Evolutionary conservation across 2,329 filamentous ascomycete genomes (phyloP).

Genomic region (Penicillium griseofulvum): DNA sequence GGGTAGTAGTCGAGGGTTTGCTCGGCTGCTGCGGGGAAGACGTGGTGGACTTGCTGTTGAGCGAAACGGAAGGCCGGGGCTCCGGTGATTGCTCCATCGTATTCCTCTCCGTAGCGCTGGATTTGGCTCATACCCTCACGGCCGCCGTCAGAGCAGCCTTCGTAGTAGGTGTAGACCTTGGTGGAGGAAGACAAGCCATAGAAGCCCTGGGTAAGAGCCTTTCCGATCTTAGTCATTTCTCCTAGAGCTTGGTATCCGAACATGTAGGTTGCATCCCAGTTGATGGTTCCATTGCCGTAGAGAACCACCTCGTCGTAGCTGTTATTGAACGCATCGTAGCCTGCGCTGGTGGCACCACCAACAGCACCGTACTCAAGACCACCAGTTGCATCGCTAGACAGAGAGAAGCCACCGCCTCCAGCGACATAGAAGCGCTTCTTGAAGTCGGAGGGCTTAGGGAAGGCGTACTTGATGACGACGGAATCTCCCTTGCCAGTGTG

Average conservation of each 20-base stretch:
- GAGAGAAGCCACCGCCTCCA: constrained; percentile 47
- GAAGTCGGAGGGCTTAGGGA: constrained; percentile 37
- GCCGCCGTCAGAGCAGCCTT: constrained; percentile 56
- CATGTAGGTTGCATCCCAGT: constrained; percentile 36
- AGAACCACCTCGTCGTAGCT: constrained; percentile 42
- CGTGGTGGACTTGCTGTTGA: constrained; percentile 46
- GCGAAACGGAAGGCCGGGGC: constrained; percentile 49
- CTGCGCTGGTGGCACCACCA: constrained; percentile 44
- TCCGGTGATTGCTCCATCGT: constrained; percentile 48
- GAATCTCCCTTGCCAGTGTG: constrained; percentile 43
- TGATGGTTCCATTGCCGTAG: constrained; percentile 48
- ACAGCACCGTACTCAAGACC: constrained; percentile 46
- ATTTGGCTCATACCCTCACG: constrained; percentile 54
- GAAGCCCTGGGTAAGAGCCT: constrained; percentile 44
- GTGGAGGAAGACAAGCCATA: constrained; percentile 32
- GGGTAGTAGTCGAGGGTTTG: constrained; percentile 44
- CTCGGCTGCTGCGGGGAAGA: constrained; percentile 41
- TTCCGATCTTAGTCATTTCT: constrained; percentile 52
- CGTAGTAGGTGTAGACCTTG: constrained; percentile 49
- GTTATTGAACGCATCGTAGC: constrained; percentile 44
- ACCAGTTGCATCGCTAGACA: constrained; percentile 39
- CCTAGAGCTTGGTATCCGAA: constrained; percentile 50
- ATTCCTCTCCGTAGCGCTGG: constrained; percentile 50
- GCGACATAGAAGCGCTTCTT: constrained; percentile 48
- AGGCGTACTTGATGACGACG: constrained; percentile 40